These are phyloP conservation scores for Bonnemaisonia californica DNA, from an alignment of 31 red algal species.

Conservation along the genomic window DNA sequence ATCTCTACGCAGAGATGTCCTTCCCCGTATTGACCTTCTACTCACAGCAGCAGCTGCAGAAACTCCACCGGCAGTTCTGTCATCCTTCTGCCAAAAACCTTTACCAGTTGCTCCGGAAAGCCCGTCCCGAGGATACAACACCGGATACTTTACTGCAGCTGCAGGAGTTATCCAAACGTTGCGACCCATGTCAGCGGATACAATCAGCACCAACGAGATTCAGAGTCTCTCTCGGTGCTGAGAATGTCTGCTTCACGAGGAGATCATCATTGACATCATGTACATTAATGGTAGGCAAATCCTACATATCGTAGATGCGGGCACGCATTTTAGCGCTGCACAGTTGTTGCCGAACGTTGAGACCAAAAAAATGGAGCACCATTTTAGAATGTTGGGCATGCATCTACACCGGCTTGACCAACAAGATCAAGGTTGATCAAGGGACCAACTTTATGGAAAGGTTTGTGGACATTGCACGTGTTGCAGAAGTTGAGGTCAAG, in stretches of 20 bases:
- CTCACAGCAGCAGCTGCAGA: slow-evolving; percentile 29
- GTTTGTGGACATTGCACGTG: not conserved
- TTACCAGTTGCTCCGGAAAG: slow-evolving; percentile 27
- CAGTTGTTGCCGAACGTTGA: too few relatives aligned
- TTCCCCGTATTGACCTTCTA: not conserved
- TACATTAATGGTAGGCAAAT: too few relatives aligned
- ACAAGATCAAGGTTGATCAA: slow-evolving; percentile 8
- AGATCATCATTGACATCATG: too few relatives aligned
- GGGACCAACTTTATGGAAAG: not conserved
- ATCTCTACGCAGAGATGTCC: slow-evolving; percentile 31
- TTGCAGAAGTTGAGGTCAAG: not conserved
- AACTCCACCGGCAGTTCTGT: slow-evolving; percentile 53
- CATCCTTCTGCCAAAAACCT: slow-evolving; percentile 43
- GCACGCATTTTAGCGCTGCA: too few relatives aligned
- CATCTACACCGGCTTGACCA: not conserved
- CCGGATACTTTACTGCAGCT: not conserved
- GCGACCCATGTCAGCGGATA: too few relatives aligned
- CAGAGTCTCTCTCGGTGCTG: too few relatives aligned
- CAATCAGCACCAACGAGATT: too few relatives aligned
- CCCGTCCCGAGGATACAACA: slow-evolving; percentile 3
- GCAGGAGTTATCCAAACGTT: too few relatives aligned
- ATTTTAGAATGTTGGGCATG: not conserved
- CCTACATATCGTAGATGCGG: too few relatives aligned
- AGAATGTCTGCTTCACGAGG: too few relatives aligned
- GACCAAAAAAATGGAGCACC: too few relatives aligned